Percentiles rank a stretch among this genome's conserved stretches.
Evolutionary conservation across 2,329 filamentous ascomycete genomes (phyloP).

Genomic region (Boeremia exigua): DNA sequence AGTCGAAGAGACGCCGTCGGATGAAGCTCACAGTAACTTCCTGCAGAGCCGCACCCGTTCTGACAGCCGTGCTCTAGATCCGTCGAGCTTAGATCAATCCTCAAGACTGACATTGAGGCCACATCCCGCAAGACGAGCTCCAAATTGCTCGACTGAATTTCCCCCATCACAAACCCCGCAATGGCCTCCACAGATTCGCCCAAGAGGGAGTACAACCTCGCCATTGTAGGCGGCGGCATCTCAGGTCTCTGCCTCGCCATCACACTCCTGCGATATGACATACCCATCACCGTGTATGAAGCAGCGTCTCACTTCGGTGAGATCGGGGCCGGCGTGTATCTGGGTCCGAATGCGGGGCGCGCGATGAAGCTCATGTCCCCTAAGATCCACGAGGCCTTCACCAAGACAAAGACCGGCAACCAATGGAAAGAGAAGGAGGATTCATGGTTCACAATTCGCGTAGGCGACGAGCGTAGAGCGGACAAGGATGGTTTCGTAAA

Average conservation of each 20-base stretch:
- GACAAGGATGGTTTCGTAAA: slow-evolving; percentile 38
- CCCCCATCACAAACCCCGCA: not conserved
- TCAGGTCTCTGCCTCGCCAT: slow-evolving; percentile 62
- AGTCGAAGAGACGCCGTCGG: slow-evolving; percentile 15
- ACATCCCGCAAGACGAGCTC: not conserved
- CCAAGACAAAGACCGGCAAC: slow-evolving; percentile 51
- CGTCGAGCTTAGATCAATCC: not conserved
- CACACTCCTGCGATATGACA: slow-evolving; percentile 55
- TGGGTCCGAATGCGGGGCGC: slow-evolving; percentile 62
- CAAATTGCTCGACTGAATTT: not conserved
- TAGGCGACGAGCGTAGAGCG: slow-evolving; percentile 41
- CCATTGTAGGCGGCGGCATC: slow-evolving; percentile 67
- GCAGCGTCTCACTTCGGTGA: slow-evolving; percentile 61
- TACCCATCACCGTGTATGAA: slow-evolving; percentile 63
- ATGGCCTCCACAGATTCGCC: slow-evolving; percentile 28
- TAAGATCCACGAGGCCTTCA: slow-evolving; percentile 48
- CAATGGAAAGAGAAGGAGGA: slow-evolving; percentile 29
- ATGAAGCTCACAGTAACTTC: slow-evolving; percentile 15
- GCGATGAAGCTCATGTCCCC: slow-evolving; percentile 62
- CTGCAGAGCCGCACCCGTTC: slow-evolving; percentile 12
- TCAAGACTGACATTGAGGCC: not conserved
- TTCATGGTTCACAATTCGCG: slow-evolving; percentile 41
- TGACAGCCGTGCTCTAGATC: slow-evolving; percentile 9
- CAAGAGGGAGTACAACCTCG: slow-evolving; percentile 54
- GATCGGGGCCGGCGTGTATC: slow-evolving; percentile 64